A percentile compares a stretch with the other conserved stretches of the same genome.
Evolutionary conservation across 306 rosid species (phyloP).

Genomic region (Potentilla sterilis): DNA sequence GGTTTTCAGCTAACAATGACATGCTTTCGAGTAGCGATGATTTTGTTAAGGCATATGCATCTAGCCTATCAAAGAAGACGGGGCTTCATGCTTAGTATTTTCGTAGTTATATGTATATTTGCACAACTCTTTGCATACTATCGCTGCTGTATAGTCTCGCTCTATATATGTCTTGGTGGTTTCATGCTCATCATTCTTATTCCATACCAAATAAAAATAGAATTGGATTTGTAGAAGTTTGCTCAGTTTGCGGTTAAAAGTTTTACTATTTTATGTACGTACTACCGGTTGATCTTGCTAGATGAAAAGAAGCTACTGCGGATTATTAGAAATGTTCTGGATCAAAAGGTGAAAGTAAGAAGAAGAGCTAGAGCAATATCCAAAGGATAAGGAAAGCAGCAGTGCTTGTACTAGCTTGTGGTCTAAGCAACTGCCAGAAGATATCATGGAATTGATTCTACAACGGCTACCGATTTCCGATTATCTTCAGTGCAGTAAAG

Average conservation of each 20-base stretch:
- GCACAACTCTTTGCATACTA: background rate
- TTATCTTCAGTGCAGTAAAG: background rate
- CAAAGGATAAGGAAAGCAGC: background rate
- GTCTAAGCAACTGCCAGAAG: background rate
- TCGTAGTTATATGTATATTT: no score
- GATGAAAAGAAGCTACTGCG: background rate
- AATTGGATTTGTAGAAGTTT: no score
- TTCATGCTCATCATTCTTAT: background rate
- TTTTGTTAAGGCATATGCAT: background rate
- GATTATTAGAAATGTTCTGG: background rate
- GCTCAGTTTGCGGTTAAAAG: background rate
- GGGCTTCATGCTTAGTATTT: no score
- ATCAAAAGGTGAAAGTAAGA: no score
- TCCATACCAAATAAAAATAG: background rate
- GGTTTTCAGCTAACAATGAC: background rate
- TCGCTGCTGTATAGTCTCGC: background rate
- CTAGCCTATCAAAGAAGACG: no score
- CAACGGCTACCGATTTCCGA: background rate
- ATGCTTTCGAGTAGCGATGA: background rate
- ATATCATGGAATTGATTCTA: background rate
- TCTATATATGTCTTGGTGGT: background rate
- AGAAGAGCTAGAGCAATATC: background rate
- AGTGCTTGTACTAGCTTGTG: background rate
- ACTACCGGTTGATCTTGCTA: background rate
- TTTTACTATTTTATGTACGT: no score